Evolutionary conservation across 106 monocot species (phyloP).

Genomic region (Dendrobium chrysotoxum): DNA sequence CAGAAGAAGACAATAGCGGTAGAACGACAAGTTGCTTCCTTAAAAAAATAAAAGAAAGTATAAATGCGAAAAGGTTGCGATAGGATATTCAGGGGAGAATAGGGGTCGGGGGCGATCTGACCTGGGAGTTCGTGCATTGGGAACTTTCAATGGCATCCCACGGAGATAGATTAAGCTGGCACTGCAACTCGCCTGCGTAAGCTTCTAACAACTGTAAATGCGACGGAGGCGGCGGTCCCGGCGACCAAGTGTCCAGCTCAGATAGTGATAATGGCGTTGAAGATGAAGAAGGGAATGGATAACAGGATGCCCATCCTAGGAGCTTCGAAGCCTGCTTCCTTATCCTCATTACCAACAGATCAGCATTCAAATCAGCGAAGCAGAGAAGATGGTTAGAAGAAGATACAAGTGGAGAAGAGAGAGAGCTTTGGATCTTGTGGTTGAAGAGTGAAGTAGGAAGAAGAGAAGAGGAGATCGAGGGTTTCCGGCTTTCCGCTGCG

Average conservation of each 20-base stretch:
- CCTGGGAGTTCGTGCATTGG: not conserved
- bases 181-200: not conserved
- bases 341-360: not conserved
- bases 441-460: not conserved
- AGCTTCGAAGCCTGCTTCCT: slow-evolving; percentile 5
- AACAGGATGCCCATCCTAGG: not conserved
- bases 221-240: not conserved
- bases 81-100: too few relatives aligned
- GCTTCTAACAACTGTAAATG: not conserved
- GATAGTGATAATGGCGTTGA: not conserved
- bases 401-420: not conserved
- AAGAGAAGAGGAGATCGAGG: not conserved
- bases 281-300: not conserved
- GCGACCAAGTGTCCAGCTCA: not conserved
- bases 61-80: too few relatives aligned
- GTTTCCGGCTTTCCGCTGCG: not conserved
- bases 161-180: slow-evolving; percentile 2
- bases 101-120: too few relatives aligned
- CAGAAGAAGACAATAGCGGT: too few relatives aligned
- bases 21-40: too few relatives aligned
- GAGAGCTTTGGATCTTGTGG: not conserved
- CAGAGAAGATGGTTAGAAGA: not conserved
- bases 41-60: too few relatives aligned
- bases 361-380: not conserved
- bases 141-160: slow-evolving; percentile 1